These are phyloP conservation scores for Uronychia binucleata DNA, from an alignment of 73 alveolate genomes.

Conservation along the genomic window DNA sequence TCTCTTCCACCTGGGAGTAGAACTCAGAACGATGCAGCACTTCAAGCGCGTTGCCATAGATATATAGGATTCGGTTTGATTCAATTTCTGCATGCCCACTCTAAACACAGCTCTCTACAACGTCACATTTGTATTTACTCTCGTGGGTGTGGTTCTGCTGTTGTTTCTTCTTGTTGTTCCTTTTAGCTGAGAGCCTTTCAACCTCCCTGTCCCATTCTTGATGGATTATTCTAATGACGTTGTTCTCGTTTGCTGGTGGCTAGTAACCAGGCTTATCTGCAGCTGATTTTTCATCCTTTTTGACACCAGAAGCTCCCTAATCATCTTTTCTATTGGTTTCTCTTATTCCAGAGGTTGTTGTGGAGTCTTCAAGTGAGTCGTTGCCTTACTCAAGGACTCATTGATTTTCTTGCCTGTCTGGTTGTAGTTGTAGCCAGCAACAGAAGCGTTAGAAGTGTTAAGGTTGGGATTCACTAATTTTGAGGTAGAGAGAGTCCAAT, in stretches of 20 bases:
- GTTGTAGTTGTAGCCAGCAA: not conserved
- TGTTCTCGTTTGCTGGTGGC: not conserved
- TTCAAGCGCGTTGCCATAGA: conserved; percentile 92
- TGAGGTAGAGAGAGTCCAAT: not conserved
- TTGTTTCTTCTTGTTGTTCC: conserved; percentile 14
- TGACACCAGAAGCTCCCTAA: not conserved
- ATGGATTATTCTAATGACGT: conserved; percentile 46
- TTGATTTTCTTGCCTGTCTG: not conserved
- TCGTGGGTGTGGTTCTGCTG: conserved; percentile 6
- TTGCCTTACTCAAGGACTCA: not conserved
- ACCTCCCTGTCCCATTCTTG: conserved; percentile 66
- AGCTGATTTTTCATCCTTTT: not conserved
- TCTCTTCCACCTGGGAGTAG: conserved; percentile 78
- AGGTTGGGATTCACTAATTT: not conserved
- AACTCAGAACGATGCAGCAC: conserved; percentile 85
- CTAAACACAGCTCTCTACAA: conserved; percentile 67
- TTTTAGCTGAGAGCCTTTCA: conserved; percentile 51
- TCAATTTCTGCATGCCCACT: conserved; percentile 97
- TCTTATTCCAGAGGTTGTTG: not conserved
- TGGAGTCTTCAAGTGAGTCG: not conserved
- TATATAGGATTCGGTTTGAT: conserved; percentile 78
- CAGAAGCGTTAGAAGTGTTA: not conserved
- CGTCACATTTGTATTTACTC: no score
- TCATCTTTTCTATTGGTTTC: not conserved
- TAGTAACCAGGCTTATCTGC: not conserved